Evolutionary conservation across 306 rosid genomes (phyloP).

Genomic region (Leucaena leucocephala): DNA sequence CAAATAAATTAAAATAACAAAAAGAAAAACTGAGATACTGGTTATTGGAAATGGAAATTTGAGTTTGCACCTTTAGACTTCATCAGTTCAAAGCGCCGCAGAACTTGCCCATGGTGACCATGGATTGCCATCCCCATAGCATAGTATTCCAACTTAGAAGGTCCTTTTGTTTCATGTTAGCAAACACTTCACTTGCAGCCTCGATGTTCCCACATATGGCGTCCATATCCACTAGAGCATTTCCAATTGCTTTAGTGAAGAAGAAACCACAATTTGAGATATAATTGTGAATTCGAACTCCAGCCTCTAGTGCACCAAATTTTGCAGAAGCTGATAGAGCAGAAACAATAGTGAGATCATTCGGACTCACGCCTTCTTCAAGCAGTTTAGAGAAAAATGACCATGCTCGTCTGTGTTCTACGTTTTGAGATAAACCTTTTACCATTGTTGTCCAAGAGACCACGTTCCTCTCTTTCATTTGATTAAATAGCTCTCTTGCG

Average conservation of each 20-base stretch:
- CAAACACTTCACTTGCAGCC: slow-evolving; percentile 8
- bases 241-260: not conserved
- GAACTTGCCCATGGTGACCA: not conserved
- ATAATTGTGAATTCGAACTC: slow-evolving; percentile 11
- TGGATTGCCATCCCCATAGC: slow-evolving; percentile 18
- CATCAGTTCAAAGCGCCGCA: not conserved
- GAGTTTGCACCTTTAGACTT: slow-evolving; percentile 10
- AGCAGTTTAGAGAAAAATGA: not conserved
- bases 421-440: not conserved
- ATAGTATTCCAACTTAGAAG: not conserved
- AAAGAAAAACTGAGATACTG: not conserved
- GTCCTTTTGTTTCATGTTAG: slow-evolving; percentile 18
- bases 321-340: slow-evolving; percentile 10
- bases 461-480: slow-evolving; percentile 17
- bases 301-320: slow-evolving; percentile 11
- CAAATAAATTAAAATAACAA: not conserved
- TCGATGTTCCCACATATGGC: slow-evolving; percentile 12
- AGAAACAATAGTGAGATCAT: slow-evolving; percentile 21
- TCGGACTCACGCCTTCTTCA: slow-evolving; percentile 13
- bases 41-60: not conserved
- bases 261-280: not conserved
- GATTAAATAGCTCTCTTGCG: slow-evolving; percentile 1
- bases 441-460: not conserved
- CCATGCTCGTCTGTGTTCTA: slow-evolving; percentile 10
- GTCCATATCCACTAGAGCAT: slow-evolving; percentile 5